Conservation (phyloP, 2,329 filamentous ascomycete genomes). For the Alternaria consortialis region DNA sequence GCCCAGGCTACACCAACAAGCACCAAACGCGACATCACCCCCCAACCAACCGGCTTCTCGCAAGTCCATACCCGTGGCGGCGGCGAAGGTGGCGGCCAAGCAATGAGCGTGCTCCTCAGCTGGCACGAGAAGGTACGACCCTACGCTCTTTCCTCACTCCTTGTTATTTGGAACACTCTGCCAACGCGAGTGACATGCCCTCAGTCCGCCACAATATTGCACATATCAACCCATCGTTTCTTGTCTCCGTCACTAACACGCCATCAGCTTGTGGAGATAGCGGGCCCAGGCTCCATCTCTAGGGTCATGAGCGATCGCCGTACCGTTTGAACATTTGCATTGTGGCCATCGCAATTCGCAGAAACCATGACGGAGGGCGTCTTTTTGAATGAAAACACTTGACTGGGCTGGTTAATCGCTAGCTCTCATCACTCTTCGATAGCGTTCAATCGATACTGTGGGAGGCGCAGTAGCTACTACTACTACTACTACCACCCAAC, state of each 20-base stretch:
- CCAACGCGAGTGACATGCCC: background rate
- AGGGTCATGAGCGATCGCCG: slow-evolving; percentile 96
- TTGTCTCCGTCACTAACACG: slow-evolving; percentile 23
- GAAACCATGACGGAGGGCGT: background rate
- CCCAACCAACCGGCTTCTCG: slow-evolving; percentile 87
- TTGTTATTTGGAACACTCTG: slow-evolving; percentile 1
- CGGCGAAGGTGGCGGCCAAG: slow-evolving; percentile 77
- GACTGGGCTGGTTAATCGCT: slow-evolving; percentile 9
- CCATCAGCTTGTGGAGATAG: slow-evolving; percentile 80
- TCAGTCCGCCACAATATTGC: background rate
- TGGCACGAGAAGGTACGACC: slow-evolving; percentile 87
- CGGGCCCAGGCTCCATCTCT: slow-evolving; percentile 86
- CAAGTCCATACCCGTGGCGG: slow-evolving; percentile 72
- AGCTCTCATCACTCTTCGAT: slow-evolving; percentile 3
- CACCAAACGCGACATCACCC: slow-evolving; percentile 62
- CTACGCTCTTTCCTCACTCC: slow-evolving; percentile 2
- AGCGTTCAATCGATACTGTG: background rate
- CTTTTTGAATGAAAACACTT: background rate
- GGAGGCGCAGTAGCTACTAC: background rate
- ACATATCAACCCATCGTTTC: too few relatives aligned
- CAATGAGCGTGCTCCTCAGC: slow-evolving; percentile 95
- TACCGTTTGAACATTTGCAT: slow-evolving; percentile 69
- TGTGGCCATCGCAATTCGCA: slow-evolving; percentile 5
- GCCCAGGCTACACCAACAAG: slow-evolving; percentile 48
- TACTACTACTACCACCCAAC: background rate